These are phyloP conservation scores for Celoporthe dispersa DNA, from an alignment of 2,329 filamentous ascomycete species.

Conservation along the genomic window DNA sequence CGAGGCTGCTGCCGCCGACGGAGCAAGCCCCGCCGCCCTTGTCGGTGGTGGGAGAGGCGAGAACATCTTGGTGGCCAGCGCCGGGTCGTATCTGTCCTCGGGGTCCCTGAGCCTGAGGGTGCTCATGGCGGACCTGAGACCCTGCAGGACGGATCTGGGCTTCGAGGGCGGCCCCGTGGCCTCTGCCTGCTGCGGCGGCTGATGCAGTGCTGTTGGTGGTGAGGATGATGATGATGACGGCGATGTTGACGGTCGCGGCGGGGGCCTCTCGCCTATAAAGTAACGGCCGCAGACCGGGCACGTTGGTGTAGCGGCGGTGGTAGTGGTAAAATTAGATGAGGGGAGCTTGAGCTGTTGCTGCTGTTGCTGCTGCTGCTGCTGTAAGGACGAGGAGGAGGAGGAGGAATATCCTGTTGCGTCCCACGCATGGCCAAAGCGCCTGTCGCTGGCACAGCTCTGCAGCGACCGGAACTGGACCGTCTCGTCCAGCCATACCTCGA, in stretches of 20 bases:
- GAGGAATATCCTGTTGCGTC: not conserved
- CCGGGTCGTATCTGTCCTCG: slow-evolving; percentile 3
- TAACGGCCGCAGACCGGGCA: slow-evolving; percentile 22
- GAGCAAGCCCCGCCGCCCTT: slow-evolving; percentile 14
- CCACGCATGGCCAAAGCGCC: slow-evolving; percentile 13
- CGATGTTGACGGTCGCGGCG: not conserved
- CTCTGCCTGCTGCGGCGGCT: not conserved
- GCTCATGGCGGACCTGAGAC: slow-evolving; percentile 12
- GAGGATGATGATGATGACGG: not conserved
- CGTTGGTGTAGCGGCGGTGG: not conserved
- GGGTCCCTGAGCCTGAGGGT: not conserved
- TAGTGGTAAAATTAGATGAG: not conserved
- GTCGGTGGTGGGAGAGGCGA: slow-evolving; percentile 25
- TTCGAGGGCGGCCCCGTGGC: not conserved
- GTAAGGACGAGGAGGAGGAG: not conserved
- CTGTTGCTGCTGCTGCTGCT: not conserved
- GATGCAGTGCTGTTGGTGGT: not conserved
- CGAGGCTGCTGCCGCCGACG: slow-evolving; percentile 26
- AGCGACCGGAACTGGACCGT: not conserved
- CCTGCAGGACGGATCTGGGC: slow-evolving; percentile 8
- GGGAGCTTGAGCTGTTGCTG: not conserved
- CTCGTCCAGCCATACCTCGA: slow-evolving; percentile 28
- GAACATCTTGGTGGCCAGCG: slow-evolving; percentile 29
- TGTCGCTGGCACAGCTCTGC: slow-evolving; percentile 18
- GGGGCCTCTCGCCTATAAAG: slow-evolving; percentile 5